Evolutionary conservation across 306 rosid genomes (phyloP).

Genomic region (Prosopis cineraria): DNA sequence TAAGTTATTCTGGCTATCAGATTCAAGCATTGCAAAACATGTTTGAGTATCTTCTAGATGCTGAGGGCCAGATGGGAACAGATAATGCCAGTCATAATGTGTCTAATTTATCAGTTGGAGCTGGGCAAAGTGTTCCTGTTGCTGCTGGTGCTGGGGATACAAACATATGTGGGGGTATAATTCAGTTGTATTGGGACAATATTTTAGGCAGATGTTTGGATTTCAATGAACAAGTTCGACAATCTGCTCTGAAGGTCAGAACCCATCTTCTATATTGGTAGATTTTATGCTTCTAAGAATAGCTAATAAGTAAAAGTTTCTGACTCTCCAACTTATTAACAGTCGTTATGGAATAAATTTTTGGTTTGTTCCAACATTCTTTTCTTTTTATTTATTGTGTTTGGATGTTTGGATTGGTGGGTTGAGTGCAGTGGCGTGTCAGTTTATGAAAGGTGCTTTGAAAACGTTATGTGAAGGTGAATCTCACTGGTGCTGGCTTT

Average conservation of each 20-base stretch:
- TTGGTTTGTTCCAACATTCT: background rate
- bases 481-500: background rate
- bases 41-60: slow-evolving; percentile 87
- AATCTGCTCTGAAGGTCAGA: slow-evolving; percentile 82
- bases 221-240: slow-evolving; percentile 78
- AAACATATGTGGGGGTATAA: slow-evolving; percentile 95
- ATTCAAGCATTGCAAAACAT: slow-evolving; percentile 96
- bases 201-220: slow-evolving; percentile 88
- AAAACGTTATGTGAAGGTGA: background rate
- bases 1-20: slow-evolving; percentile 57
- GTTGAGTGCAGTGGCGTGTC: slow-evolving; percentile 3
- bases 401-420: background rate
- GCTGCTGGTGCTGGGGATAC: slow-evolving; percentile 99
- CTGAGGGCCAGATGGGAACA: slow-evolving; percentile 87
- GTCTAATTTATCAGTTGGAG: slow-evolving; percentile 55
- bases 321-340: slow-evolving; percentile 14
- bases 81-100: slow-evolving; percentile 51
- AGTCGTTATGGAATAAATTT: slow-evolving; percentile 1
- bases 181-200: slow-evolving; percentile 90
- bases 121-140: slow-evolving; percentile 80
- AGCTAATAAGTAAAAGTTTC: slow-evolving; percentile 13
- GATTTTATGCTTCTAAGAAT: slow-evolving; percentile 25
- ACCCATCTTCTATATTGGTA: slow-evolving; percentile 29
- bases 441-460: slow-evolving; percentile 27
- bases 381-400: background rate